Percentiles rank a stretch among this genome's conserved stretches.
Conservation (phyloP, 2,329 filamentous ascomycete genomes). For the Clonostachys solani region DNA sequence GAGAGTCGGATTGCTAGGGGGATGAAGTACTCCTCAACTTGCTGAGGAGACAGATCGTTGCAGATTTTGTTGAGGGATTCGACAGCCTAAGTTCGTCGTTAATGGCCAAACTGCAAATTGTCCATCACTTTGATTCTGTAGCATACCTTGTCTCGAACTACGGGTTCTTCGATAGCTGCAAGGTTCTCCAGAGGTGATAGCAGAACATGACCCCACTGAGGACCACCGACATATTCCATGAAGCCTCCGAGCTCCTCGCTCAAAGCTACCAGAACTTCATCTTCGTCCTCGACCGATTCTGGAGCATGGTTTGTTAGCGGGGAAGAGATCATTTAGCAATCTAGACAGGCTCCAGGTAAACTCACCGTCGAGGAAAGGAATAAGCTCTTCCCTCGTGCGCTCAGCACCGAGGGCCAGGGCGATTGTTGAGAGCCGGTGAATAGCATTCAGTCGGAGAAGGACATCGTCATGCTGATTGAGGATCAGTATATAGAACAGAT, state of each 20-base stretch:
- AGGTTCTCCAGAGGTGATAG: conserved; percentile 96
- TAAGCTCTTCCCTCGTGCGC: conserved; percentile 95
- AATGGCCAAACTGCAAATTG: neutral
- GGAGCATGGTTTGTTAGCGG: conserved; percentile 13
- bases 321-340: conserved; percentile 2
- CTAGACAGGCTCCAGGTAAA: conserved; percentile 12
- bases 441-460: conserved; percentile 94
- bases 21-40: conserved; percentile 97
- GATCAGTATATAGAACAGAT: neutral
- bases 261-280: conserved; percentile 93
- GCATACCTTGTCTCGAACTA: conserved; percentile 91
- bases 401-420: conserved; percentile 93
- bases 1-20: conserved; percentile 92
- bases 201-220: conserved; percentile 91
- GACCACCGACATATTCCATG: conserved; percentile 94
- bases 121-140: neutral
- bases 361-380: conserved; percentile 97
- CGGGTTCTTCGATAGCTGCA: conserved; percentile 95
- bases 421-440: conserved; percentile 96
- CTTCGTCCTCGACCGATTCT: conserved; percentile 99
- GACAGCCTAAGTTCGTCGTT: conserved; percentile 64
- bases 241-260: conserved; percentile 96
- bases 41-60: conserved; percentile 80
- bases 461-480: conserved; percentile 87
- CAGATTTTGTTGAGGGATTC: conserved; percentile 99